These are phyloP conservation scores for Alternaria sp. DNA, from an alignment of 2,329 filamentous ascomycete genomes.

Conservation along the genomic window DNA sequence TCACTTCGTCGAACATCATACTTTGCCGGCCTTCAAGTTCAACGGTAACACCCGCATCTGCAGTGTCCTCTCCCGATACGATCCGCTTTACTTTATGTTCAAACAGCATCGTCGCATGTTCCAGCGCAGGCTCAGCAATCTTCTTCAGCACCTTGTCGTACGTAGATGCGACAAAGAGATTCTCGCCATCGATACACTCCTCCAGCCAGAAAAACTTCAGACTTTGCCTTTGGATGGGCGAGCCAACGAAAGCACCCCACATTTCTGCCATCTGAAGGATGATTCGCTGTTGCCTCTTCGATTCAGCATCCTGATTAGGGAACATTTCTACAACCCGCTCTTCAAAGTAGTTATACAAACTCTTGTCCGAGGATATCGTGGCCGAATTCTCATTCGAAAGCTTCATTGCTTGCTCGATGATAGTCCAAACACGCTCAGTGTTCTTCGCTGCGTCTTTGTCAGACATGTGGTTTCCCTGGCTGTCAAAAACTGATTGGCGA, in stretches of 20 bases:
- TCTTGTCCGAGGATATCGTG: constrained; percentile 61
- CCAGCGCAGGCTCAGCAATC: constrained; percentile 65
- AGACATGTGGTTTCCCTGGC: constrained; percentile 63
- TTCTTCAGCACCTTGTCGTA: constrained; percentile 67
- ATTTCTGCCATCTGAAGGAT: constrained; percentile 65
- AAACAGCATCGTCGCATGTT: constrained; percentile 64
- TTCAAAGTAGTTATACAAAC: constrained; percentile 66
- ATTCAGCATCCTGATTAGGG: constrained; percentile 44
- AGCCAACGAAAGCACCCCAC: constrained; percentile 77
- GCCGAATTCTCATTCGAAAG: constrained; percentile 67
- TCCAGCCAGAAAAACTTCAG: constrained; percentile 81
- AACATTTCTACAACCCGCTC: constrained; percentile 58
- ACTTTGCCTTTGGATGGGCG: constrained; percentile 69
- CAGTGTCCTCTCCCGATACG: constrained; percentile 24
- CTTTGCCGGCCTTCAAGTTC: constrained; percentile 56
- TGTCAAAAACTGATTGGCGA: constrained; percentile 64
- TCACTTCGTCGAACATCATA: constrained; percentile 70
- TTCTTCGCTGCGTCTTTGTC: constrained; percentile 49
- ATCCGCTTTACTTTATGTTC: constrained; percentile 58
- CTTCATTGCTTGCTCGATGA: constrained; percentile 72
- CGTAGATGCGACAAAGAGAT: constrained; percentile 68
- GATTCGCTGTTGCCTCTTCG: constrained; percentile 58
- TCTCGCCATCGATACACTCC: constrained; percentile 77
- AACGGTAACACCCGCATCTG: constrained; percentile 47
- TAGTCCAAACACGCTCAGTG: constrained; percentile 69